These are phyloP conservation scores for Nematodospora anomalae DNA, from an alignment of 1,139 yeast genomes.

Conservation along the genomic window DNA sequence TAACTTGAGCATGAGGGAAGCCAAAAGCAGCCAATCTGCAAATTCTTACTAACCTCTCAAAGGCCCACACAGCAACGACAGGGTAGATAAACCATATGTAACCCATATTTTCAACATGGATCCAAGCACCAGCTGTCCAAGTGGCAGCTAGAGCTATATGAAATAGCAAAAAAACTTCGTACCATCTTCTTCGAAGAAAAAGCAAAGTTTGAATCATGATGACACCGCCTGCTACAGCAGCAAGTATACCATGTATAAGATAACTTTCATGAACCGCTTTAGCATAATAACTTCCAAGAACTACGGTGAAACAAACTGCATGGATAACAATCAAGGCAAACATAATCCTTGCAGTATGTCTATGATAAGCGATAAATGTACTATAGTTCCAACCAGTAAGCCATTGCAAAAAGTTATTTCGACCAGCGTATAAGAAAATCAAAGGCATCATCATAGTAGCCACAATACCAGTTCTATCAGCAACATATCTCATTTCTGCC, in stretches of 20 bases:
- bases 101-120: slow-evolving; percentile 42
- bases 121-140: slow-evolving; percentile 44
- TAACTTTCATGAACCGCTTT: slow-evolving; percentile 20
- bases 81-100: slow-evolving; percentile 42
- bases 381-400: slow-evolving; percentile 39
- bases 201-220: slow-evolving; percentile 40
- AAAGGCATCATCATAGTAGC: slow-evolving; percentile 33
- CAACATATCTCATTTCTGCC: slow-evolving; percentile 30
- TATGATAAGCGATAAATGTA: slow-evolving; percentile 37
- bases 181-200: slow-evolving; percentile 40
- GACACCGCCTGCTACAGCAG: slow-evolving; percentile 33
- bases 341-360: slow-evolving; percentile 39
- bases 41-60: slow-evolving; percentile 43
- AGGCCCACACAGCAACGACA: slow-evolving; percentile 42
- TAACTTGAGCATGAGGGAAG: slow-evolving; percentile 35
- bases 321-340: slow-evolving; percentile 32
- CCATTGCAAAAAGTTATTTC: slow-evolving; percentile 46
- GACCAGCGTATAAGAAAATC: slow-evolving; percentile 40
- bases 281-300: slow-evolving; percentile 15
- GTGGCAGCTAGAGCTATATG: slow-evolving; percentile 44
- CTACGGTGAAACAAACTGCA: slow-evolving; percentile 39
- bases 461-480: slow-evolving; percentile 37
- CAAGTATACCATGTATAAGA: slow-evolving; percentile 34
- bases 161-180: slow-evolving; percentile 41
- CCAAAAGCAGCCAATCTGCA: slow-evolving; percentile 37